Evolutionary conservation across 192 early-diverging fungal genomes (phyloP), one percentile per base, ranked within the genome.

Genomic region (Podochytrium sp.): DNA sequence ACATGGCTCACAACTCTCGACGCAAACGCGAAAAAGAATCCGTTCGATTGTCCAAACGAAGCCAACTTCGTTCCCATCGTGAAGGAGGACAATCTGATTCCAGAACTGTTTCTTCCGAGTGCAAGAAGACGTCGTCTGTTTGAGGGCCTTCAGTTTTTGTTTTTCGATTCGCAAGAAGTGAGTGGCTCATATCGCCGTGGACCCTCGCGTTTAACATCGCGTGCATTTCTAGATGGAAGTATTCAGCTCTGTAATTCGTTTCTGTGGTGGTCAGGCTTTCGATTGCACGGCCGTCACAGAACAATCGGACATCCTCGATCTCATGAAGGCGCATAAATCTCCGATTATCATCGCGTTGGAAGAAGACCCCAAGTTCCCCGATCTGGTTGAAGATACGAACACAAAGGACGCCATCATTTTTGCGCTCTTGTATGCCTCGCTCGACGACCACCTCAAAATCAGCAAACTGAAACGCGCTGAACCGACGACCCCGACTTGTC

Each of bases 341-440:
- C 52, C 52, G 25, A 27, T 55, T 23, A 0, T 55, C 23, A 23
- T 55, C 30, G 52, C 52, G 30, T 6, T 55, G 52, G 52, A 55
- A 6, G 38, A 34, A n/a, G 33, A 69, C 30, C 50, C 25, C 2
- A n/a, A 35, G 35, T 69, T 69, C 23, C 18, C 7, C 30, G 20
- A n/a, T 14, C 10, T 69, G 18, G 2, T 55, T 5, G 20, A 20
- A 2, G 27, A 69, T 34, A 35, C 55, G n/a, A 69, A 69, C 37
- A 38, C 66, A 14, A 69, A 69, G 30, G 66, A 69, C 35, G n/a
- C 7, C 29, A 69, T 69, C 30, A 69, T 69, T 7, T 69, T 55
- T 29, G n/a, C 66, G 1, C 66, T 69, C 16, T 33, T 69, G 30
- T 39, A 55, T 35, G 25, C 59, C 6, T 18, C 35, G 5, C 16